phyloP scores from a whole-genome alignment of 441 rosid genomes.

The Syzygium syzygioides region DNA sequence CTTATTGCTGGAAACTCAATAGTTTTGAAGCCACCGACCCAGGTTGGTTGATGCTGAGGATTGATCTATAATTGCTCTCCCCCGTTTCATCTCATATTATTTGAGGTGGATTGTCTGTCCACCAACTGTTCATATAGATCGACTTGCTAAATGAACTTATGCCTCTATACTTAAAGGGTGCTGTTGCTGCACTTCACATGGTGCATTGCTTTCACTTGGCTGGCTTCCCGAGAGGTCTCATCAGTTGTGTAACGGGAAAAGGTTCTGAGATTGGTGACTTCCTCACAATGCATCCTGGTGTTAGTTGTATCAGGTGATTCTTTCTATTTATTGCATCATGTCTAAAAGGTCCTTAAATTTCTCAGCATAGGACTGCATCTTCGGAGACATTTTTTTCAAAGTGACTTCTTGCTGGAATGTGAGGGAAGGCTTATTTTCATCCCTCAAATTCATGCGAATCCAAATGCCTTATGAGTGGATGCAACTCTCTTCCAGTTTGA shows the following conservation, averaged over 20 bases:
- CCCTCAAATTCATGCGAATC: neutral
- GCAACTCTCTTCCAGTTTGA: neutral
- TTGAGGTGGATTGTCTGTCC: neutral
- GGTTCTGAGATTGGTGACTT: constrained; percentile 77
- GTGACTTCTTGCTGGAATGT: neutral
- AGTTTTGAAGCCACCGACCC: constrained; percentile 97
- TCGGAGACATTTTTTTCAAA: neutral
- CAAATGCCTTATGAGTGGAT: neutral
- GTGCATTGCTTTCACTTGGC: constrained; percentile 83
- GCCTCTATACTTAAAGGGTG: constrained; percentile 43
- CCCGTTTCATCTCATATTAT: neutral
- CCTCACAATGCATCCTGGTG: constrained; percentile 79
- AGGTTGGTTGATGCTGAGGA: constrained; percentile 27
- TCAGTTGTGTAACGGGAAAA: constrained; percentile 65
- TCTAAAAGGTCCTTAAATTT: neutral
- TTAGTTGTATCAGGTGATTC: constrained; percentile 79
- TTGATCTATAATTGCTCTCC: neutral
- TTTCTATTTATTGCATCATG: neutral
- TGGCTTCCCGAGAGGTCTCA: constrained; percentile 70
- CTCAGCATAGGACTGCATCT: neutral
- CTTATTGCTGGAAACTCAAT: constrained; percentile 90
- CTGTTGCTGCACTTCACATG: constrained; percentile 94
- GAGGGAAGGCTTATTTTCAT: neutral
- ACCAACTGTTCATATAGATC: neutral
- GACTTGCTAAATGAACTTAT: neutral